Base-by-base conservation (phyloP, 176 grass and related monocot species). In the Pontederia paniculata region DNA sequence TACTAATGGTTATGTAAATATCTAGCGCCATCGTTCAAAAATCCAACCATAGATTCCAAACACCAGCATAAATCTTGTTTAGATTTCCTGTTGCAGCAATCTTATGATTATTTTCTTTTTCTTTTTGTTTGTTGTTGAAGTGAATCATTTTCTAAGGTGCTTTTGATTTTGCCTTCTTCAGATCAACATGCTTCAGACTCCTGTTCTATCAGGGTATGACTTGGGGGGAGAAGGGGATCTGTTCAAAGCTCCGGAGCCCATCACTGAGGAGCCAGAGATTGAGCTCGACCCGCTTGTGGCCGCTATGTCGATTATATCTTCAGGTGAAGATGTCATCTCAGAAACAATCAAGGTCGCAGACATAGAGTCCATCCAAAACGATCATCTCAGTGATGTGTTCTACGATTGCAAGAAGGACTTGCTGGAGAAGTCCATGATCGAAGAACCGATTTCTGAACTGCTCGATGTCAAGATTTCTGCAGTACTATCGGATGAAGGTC, bases 371-470 rank as follows among this genome's bases (percentile, higher is more conserved):
- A 88, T 81, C 46, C 63, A 76, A 70, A 84, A 68, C 17, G 89
- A 81, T 63, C 60, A 74, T 44, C 77, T 94, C 23, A 88, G 72
- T 44, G 77, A 91, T 62, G 78, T 83, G 9, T 55, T 88, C 8
- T 98, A 81, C 3, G 94, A 88, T 59, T 99, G 73, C 44, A 79
- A 91, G 72, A 91, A 88, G 72, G 90, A 95, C 55, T 69, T 95
- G 52, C 77, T 95, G 70, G 89, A 85, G 66, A 77, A 72, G 45
- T 88, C 84, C 1, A 78, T 76, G 17, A 89, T 97, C 19, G 91
- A 97, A 75, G 86, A 97, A 67, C 83, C 82, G 3, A 76, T 90
- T 42, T 75, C 73, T 51, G 91, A 97, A 73, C 80, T 89, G 58
- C 68, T 97, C 51, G 87, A 91, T 58, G 77, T 88, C 53, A 93